Conservation (phyloP, 2,329 filamentous ascomycete genomes). For the Fusarium sp. region DNA sequence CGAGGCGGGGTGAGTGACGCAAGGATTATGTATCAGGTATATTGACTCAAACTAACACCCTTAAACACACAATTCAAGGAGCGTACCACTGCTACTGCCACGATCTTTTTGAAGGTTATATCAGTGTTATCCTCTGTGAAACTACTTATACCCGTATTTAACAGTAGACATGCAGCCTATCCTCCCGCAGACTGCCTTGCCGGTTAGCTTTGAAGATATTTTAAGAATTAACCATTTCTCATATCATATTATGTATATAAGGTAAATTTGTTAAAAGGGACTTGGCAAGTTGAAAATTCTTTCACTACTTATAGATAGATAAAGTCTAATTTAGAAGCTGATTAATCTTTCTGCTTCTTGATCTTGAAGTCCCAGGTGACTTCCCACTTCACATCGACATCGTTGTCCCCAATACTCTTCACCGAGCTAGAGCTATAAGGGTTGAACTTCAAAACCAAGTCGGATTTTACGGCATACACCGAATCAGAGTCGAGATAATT, state of each 20-base stretch:
- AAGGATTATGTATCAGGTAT: no score
- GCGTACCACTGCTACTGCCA: no score
- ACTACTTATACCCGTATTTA: background rate
- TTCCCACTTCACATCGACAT: background rate
- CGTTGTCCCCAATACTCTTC: fast-evolving
- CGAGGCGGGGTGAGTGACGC: no score
- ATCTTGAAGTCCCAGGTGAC: background rate
- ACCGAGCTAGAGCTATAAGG: fast-evolving
- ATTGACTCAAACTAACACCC: no score
- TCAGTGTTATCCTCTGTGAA: background rate
- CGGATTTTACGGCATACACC: background rate
- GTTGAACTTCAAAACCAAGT: fast-evolving
- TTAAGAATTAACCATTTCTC: no score
- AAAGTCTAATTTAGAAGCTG: fast-evolving
- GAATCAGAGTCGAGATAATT: background rate
- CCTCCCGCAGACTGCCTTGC: background rate
- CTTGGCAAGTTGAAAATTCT: no score
- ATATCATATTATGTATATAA: fast-evolving
- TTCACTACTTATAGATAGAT: no score
- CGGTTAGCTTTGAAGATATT: no score
- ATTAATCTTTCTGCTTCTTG: background rate
- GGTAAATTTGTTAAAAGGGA: no score
- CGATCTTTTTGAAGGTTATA: no score
- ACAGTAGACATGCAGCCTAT: background rate
- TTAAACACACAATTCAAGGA: no score